Evolutionary conservation across 2,329 filamentous ascomycete species (phyloP).

Genomic region (Penicillium griseofulvum): DNA sequence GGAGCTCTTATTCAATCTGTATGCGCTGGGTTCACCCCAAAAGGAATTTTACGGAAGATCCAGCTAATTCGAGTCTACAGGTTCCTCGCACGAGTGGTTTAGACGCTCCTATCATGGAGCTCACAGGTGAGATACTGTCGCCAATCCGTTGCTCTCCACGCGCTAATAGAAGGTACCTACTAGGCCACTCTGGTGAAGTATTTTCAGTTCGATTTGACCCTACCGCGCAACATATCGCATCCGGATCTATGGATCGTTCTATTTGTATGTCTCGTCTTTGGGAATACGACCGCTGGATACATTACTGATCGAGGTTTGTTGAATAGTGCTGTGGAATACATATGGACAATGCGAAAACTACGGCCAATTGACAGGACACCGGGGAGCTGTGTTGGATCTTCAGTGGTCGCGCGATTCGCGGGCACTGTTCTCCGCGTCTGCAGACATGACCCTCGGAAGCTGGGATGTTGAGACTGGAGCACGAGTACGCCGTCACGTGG

Average conservation of each 20-base stretch:
- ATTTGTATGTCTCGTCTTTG: constrained; percentile 62
- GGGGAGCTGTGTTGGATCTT: constrained; percentile 83
- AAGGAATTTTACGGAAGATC: neutral
- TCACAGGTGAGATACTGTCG: constrained; percentile 63
- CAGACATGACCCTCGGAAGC: constrained; percentile 87
- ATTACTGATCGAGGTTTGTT: neutral
- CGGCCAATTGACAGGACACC: constrained; percentile 81
- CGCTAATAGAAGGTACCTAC: constrained; percentile 9
- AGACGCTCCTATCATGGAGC: constrained; percentile 89
- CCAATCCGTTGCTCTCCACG: neutral
- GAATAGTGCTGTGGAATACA: constrained; percentile 83
- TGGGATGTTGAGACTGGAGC: constrained; percentile 94
- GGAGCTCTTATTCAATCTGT: constrained; percentile 66
- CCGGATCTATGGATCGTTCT: constrained; percentile 89
- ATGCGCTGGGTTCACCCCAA: constrained; percentile 36
- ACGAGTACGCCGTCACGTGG: constrained; percentile 85
- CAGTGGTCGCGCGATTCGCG: constrained; percentile 96
- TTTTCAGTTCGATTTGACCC: constrained; percentile 90
- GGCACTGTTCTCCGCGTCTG: constrained; percentile 86
- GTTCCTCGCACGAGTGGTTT: constrained; percentile 75
- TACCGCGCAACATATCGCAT: constrained; percentile 83
- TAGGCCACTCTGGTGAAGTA: constrained; percentile 72
- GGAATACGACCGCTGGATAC: neutral
- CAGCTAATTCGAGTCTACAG: constrained; percentile 48
- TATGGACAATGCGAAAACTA: constrained; percentile 95